Base-by-base conservation (phyloP, 371 early-diverging fungal species). In the Syncephalastrum contaminatum region DNA sequence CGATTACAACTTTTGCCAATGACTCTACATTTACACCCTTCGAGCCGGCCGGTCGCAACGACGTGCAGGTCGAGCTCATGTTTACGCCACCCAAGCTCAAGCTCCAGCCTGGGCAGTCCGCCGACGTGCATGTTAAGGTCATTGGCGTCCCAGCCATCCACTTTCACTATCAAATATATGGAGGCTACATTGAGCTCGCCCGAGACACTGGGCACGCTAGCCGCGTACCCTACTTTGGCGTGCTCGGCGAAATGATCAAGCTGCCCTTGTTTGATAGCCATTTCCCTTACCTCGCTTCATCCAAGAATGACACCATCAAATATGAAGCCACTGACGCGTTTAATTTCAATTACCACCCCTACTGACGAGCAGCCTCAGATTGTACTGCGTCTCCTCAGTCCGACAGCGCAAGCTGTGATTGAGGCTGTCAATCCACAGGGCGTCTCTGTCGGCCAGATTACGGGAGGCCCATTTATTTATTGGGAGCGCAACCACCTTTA, bases 151-250 rank as follows among this genome's bases (percentile, higher is more conserved):
- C 36, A 5, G 10, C 36, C 36, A 10, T 30, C 12, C 36, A 10
- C 10, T 51, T 64, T 18, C 61, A 60, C 21, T 67, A 65, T 54
- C 69, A 67, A 21, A 74, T 74, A 61, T 77, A 77, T 43, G 77
- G 77, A 15, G 77, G 77, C 3, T 77, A 59, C 24, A 56, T 75
- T n/a, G 48, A 62, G 43, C 49, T 73, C 43, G 70, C 61, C 15
- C 36, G 5, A 10, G 36, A 30, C 8, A 1, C 36, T 30, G 36
- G 36, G 12, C 7, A 30, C 12, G 8, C 36, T 6, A 8, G 8
- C 10, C 64, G 69, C 14, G 55, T 87, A 7, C 87, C 87, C 13
- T 87, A 85, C 56, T 69, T 79, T 51, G 87, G 85, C 30, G 56
- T 85, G 5, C 62, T 77, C 27, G 87, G 85, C 13, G 68, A 70